phyloP scores from a whole-genome alignment of 2,329 filamentous ascomycete species.

The Penicillium decumbens region DNA sequence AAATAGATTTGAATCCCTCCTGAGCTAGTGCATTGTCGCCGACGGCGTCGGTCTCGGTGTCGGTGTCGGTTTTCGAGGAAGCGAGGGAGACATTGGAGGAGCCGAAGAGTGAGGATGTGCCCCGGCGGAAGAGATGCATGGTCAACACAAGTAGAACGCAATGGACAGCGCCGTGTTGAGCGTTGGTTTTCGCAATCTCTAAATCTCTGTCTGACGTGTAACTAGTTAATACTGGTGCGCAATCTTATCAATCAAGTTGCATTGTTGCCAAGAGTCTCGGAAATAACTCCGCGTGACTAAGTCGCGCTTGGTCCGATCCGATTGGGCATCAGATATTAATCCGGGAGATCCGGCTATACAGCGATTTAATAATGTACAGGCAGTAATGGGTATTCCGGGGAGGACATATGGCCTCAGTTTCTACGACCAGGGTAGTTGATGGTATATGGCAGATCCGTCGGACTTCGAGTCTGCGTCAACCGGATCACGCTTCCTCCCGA shows the following conservation, averaged over 20 bases:
- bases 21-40: slow-evolving; percentile 19
- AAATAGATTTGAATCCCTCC: slow-evolving; percentile 47
- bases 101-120: slow-evolving; percentile 30
- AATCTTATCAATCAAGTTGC: slow-evolving; percentile 35
- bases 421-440: slow-evolving; percentile 24
- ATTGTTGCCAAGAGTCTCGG: slow-evolving; percentile 22
- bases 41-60: slow-evolving; percentile 19
- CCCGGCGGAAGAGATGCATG: slow-evolving; percentile 35
- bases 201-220: slow-evolving; percentile 10
- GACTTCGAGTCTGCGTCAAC: slow-evolving; percentile 27
- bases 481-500: slow-evolving; percentile 41
- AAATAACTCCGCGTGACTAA: slow-evolving; percentile 23
- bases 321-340: slow-evolving; percentile 12
- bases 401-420: slow-evolving; percentile 2
- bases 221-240: not conserved
- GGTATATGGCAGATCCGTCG: slow-evolving; percentile 35
- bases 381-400: not conserved
- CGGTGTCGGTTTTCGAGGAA: slow-evolving; percentile 19
- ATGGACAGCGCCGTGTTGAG: not conserved
- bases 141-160: not conserved
- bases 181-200: not conserved
- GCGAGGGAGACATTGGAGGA: slow-evolving; percentile 27
- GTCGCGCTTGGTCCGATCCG: slow-evolving; percentile 16
- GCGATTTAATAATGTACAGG: slow-evolving; percentile 16
- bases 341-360: slow-evolving; percentile 2